Evolutionary conservation across 805 yeast genomes (phyloP), one percentile per base, ranked within the genome.

Genomic region (Zygosaccharomyces pseudorouxii): DNA sequence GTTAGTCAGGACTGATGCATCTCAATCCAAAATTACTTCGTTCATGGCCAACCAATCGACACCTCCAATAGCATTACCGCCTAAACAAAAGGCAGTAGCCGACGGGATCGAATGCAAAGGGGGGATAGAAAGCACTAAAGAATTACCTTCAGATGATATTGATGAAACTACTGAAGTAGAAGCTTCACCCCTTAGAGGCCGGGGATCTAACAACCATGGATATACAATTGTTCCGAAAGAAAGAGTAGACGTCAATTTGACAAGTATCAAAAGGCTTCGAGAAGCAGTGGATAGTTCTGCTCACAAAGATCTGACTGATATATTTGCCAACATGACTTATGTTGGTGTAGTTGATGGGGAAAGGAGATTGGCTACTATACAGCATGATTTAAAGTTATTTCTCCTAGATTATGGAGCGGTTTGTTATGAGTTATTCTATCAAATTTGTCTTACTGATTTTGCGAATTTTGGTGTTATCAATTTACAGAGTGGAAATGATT

Each of bases 271-370:
- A n/a, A 70, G 72, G 2, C 72, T 93, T 4, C 67, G 84, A 19
- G 62, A 70, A 19, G 76, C 75, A 10, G 75, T 84, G 1, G 79
- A 80, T 38, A 55, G 56, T 0, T 52, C 64, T 0, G 68, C 77
- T 0, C 76, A 82, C 60, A 62, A 69, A n/a, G 74, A 75, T 4
- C 66, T 92, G 20, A 83, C 95, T 0, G 76, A 79, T 38, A 66
- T 88, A 1, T 81, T 92, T 64, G 75, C 84, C 7, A 79, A 85
- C 47, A 78, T 84, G 43, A 79, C 84, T 0, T 87, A 76, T 60
- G 84, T 93, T 7, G 99, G 99, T 0, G 68, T 92, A 3, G 90
- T 87, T 1, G 98, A 92, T 62, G 76, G 77, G 9, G 60, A 67
- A 10, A 76, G 80, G 52, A 70, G 97, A 38, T 70, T 92, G 18